Base-by-base conservation (phyloP, 2,329 filamentous ascomycete genomes). In the Pyrenochaeta sp. region DNA sequence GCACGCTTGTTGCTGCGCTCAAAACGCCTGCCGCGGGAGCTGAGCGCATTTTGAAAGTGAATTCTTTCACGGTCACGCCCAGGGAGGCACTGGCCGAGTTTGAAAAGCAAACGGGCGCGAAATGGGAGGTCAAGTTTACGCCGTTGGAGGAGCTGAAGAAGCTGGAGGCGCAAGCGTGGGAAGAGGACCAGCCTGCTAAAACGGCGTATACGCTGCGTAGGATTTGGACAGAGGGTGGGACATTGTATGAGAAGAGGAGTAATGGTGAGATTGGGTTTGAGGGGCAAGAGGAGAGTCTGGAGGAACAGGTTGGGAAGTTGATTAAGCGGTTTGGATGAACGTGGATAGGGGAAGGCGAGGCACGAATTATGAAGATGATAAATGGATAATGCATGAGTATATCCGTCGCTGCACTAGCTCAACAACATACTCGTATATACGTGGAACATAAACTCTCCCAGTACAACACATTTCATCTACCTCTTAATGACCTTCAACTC, bases 151-250 rank as follows among this genome's bases (percentile, higher is more conserved):
- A 77, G 30, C 61, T 90, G 21, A 76, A 76, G 34, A 67, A 77
- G 23, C 55, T 81, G 6, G 88, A 91, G 71, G 63, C 78, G 38
- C 75, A 82, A 60, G 77, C 79, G 0, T 88, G 84, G 82, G 75
- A 76, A 11, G 72, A 75, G 22, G 75, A 76, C 0, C 68, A 75
- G 32, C 77, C 83, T 0, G 48, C 62, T 13, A 84, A 84, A 1
- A 82, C 82, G 0, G 53, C 73, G 1, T 75, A 79, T 35, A 89
- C 87, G 0, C 70, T 90, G 53, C 74, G 84, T 31, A 74, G 88
- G 13, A 90, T 90, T 36, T 90, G 87, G 88, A 81, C 81, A 0
- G 82, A 88, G 58, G 88, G 88, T 0, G 84, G 85, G 1, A 90
- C 87, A 0, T 65, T 90, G 31, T 90, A 90, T 61, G 79, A 83